Evolutionary conservation across 768 basidiomycete genomes (phyloP).

Genomic region (Amanita muscaria): DNA sequence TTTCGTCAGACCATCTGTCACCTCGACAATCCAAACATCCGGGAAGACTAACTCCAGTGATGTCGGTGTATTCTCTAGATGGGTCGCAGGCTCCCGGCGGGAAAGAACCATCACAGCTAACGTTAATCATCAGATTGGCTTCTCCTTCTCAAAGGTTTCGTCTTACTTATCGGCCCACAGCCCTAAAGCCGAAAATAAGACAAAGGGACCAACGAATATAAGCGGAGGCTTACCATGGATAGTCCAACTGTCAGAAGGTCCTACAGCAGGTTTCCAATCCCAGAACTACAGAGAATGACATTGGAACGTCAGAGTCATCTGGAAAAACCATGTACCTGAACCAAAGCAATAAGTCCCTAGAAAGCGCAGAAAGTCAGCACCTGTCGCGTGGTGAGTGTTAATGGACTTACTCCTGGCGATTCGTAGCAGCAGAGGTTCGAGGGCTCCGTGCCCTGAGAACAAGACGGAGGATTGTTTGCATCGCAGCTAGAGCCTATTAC

Average conservation of each 20-base stretch:
- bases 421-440: conserved; percentile 1
- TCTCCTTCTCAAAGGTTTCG: not conserved
- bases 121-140: not conserved
- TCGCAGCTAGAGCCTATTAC: not conserved
- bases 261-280: conserved; percentile 41
- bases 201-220: not conserved
- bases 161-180: conserved; percentile 2
- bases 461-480: not conserved
- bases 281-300: conserved; percentile 33
- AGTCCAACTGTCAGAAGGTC: conserved; percentile 49
- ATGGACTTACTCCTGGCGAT: conserved; percentile 1
- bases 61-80: conserved; percentile 36
- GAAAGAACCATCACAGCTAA: conserved; percentile 41
- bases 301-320: no score
- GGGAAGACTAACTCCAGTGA: conserved; percentile 26
- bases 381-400: no score
- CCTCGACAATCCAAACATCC: not conserved
- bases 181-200: not conserved
- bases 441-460: not conserved
- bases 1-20: no score
- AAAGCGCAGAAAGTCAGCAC: not conserved
- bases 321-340: not conserved
- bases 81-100: conserved; percentile 35
- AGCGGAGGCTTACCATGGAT: conserved; percentile 37
- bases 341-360: conserved; percentile 1